phyloP scores from a whole-genome alignment of 306 rosid genomes.

The cucumber (Cucumis sativus) region DNA sequence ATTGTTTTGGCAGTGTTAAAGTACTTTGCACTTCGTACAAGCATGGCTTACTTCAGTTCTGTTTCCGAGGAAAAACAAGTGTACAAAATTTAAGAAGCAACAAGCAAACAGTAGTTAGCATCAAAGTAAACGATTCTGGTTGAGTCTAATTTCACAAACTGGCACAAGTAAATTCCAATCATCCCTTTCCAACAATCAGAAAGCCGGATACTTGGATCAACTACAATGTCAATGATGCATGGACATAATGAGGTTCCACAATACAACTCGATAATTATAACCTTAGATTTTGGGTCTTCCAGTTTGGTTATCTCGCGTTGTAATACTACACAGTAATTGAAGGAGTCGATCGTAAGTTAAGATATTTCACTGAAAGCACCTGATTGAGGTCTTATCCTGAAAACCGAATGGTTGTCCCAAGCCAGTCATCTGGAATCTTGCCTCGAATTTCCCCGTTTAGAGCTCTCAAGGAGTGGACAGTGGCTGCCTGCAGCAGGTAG shows the following conservation, averaged over 20 bases:
- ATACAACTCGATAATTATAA: not conserved
- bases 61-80: not conserved
- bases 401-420: constrained; percentile 62
- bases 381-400: constrained; percentile 13
- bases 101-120: not conserved
- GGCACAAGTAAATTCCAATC: not conserved
- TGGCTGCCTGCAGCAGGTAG: constrained; percentile 59
- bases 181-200: not conserved
- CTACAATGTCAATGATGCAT: not conserved
- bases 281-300: not conserved
- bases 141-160: not conserved
- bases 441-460: constrained; percentile 55
- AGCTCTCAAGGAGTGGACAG: constrained; percentile 62
- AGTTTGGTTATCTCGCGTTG: not conserved
- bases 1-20: not conserved
- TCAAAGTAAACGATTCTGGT: not conserved
- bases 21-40: not conserved
- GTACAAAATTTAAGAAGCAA: not conserved
- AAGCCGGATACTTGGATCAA: not conserved
- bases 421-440: constrained; percentile 74
- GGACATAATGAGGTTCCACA: not conserved
- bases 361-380: not conserved
- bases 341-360: not conserved
- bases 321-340: not conserved
- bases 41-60: not conserved